Percentiles rank a stretch among this genome's conserved stretches.
These are phyloP conservation scores for Colletotrichum lupini DNA, from an alignment of 2,329 filamentous ascomycete species.

Conservation along the genomic window DNA sequence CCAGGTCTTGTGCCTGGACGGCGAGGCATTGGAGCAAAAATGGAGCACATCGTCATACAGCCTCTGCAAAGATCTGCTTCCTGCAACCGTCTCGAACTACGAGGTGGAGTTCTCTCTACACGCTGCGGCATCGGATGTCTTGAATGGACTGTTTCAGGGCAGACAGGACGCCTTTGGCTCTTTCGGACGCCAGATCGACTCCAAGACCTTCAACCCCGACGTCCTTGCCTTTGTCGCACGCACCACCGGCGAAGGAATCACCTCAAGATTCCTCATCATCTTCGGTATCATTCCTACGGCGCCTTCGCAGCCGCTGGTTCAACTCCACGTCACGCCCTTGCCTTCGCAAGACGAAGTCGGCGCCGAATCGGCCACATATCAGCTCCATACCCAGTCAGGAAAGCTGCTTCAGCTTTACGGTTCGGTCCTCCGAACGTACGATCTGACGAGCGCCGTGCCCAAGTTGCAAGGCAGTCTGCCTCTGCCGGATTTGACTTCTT, in stretches of 20 bases:
- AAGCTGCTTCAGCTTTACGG: slow-evolving; percentile 69
- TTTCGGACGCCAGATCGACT: slow-evolving; percentile 59
- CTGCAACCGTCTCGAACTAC: slow-evolving; percentile 47
- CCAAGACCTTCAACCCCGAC: slow-evolving; percentile 59
- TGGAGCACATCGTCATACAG: slow-evolving; percentile 58
- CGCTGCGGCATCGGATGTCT: slow-evolving; percentile 58
- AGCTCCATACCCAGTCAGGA: slow-evolving; percentile 72
- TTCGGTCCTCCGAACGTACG: slow-evolving; percentile 68
- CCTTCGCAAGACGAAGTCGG: slow-evolving; percentile 38
- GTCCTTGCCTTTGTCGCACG: slow-evolving; percentile 64
- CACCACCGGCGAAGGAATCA: slow-evolving; percentile 37
- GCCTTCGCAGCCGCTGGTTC: slow-evolving; percentile 43
- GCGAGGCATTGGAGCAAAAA: slow-evolving; percentile 61
- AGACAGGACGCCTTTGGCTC: slow-evolving; percentile 63
- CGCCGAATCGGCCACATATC: slow-evolving; percentile 50
- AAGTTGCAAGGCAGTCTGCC: slow-evolving; percentile 66
- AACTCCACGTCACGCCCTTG: slow-evolving; percentile 53
- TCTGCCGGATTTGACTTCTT: slow-evolving; percentile 66
- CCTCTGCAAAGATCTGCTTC: slow-evolving; percentile 54
- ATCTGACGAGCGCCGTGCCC: slow-evolving; percentile 71
- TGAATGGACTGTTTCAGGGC: slow-evolving; percentile 66
- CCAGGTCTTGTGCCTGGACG: slow-evolving; percentile 69
- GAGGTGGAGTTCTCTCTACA: slow-evolving; percentile 62
- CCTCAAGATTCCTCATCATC: slow-evolving; percentile 47
- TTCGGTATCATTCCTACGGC: slow-evolving; percentile 43